Evolutionary conservation across 805 yeast species (phyloP).

Genomic region (Sporopachydermia quercuum): DNA sequence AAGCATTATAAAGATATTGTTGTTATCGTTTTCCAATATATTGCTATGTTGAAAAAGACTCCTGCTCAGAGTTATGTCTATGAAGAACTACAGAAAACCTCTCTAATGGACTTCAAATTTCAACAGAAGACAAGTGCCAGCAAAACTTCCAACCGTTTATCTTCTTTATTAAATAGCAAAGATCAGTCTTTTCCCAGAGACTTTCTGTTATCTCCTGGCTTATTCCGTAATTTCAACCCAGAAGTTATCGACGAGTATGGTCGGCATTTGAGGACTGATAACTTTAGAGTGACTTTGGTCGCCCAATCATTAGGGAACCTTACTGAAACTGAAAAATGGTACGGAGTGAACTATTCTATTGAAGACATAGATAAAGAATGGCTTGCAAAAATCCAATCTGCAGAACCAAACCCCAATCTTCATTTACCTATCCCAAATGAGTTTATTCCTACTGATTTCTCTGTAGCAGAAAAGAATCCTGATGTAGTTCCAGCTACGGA

Average conservation of each 20-base stretch:
- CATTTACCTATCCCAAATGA: constrained; percentile 61
- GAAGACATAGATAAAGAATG: constrained; percentile 29
- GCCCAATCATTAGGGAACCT: constrained; percentile 34
- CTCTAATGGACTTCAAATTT: constrained; percentile 61
- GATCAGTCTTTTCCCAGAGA: constrained; percentile 43
- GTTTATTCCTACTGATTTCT: constrained; percentile 70
- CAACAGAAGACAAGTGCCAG: constrained; percentile 64
- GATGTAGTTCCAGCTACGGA: constrained; percentile 26
- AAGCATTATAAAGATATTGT: constrained; percentile 46
- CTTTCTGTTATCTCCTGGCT: constrained; percentile 38
- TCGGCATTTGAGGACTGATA: constrained; percentile 35
- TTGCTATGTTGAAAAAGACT: constrained; percentile 39
- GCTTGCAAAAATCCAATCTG: constrained; percentile 13
- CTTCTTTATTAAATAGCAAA: constrained; percentile 42
- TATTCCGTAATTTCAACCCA: constrained; percentile 46
- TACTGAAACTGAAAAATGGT: constrained; percentile 60
- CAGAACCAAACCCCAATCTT: constrained; percentile 20
- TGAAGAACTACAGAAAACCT: constrained; percentile 58
- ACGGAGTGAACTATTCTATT: constrained; percentile 66
- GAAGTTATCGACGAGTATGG: constrained; percentile 35
- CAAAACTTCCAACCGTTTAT: constrained; percentile 54
- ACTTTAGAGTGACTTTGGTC: constrained; percentile 43
- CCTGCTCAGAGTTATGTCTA: constrained; percentile 70
- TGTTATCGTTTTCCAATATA: constrained; percentile 52
- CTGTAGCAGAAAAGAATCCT: constrained; percentile 31